Percentiles rank a stretch among this genome's conserved stretches.
Conservation (phyloP, 1,284 basidiomycete genomes). For the Athelia sp. region DNA sequence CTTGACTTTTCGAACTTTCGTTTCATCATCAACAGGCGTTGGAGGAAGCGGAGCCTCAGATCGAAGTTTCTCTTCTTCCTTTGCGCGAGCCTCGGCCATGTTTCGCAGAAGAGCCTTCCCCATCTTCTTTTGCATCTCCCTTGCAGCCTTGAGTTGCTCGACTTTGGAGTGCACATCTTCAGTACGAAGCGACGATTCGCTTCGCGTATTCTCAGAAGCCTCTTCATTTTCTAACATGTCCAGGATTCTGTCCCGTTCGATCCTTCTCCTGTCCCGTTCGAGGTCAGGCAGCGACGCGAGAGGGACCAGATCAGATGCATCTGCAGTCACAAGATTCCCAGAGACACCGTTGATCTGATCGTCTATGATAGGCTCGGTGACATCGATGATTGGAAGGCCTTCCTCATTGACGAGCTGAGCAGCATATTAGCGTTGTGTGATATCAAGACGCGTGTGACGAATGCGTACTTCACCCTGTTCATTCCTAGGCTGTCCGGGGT, state of each 20-base stretch:
- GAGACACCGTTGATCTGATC: conserved; percentile 8
- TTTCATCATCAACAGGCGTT: conserved; percentile 3
- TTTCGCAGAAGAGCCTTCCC: conserved; percentile 58
- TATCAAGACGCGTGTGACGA: conserved; percentile 8
- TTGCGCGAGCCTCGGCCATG: conserved; percentile 35
- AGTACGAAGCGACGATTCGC: conserved; percentile 41
- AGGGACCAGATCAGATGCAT: conserved; percentile 43
- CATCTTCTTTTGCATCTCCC: conserved; percentile 72
- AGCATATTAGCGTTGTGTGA: conserved; percentile 7
- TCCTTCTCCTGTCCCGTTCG: conserved; percentile 43
- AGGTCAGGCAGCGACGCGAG: conserved; percentile 40
- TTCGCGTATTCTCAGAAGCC: conserved; percentile 34
- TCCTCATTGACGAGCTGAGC: conserved; percentile 66
- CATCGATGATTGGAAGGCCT: conserved; percentile 72
- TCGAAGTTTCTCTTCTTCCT: conserved; percentile 28
- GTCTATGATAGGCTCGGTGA: conserved; percentile 51
- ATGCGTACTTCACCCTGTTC: conserved; percentile 60
- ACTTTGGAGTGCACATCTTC: conserved; percentile 48
- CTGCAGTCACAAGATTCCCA: conserved; percentile 16
- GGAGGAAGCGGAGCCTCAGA: conserved; percentile 13
- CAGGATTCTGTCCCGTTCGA: conserved; percentile 58
- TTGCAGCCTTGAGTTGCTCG: conserved; percentile 45
- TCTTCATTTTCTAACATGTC: conserved; percentile 66
- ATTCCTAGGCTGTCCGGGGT: conserved; percentile 32
- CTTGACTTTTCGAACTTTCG: conserved; percentile 30